Evolutionary conservation across 2,329 filamentous ascomycete genomes (phyloP).

Genomic region (Triangularia setosa): DNA sequence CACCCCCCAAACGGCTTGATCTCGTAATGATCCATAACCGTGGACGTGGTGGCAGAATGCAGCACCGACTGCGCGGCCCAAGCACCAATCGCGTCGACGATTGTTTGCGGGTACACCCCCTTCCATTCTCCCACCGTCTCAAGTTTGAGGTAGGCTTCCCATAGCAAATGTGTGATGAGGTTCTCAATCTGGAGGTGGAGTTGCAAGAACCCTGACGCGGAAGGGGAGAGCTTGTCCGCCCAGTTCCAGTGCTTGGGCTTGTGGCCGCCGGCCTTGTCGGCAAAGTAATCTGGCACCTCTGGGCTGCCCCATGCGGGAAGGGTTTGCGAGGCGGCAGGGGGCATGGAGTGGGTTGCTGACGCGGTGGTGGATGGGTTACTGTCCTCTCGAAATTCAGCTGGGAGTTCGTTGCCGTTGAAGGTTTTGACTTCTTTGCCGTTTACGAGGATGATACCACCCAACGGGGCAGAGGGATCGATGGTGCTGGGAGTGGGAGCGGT

Average conservation of each 20-base stretch:
- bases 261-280: constrained; percentile 33
- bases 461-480: constrained; percentile 32
- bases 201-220: constrained; percentile 28
- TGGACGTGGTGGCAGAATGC: constrained; percentile 33
- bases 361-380: constrained; percentile 24
- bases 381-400: constrained; percentile 15
- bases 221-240: constrained; percentile 29
- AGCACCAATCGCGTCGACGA: constrained; percentile 32
- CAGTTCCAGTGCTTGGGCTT: constrained; percentile 34
- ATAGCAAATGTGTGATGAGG: constrained; percentile 31
- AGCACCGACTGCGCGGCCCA: constrained; percentile 35
- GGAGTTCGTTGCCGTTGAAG: constrained; percentile 30
- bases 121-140: constrained; percentile 29
- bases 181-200: constrained; percentile 33
- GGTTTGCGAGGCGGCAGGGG: constrained; percentile 22
- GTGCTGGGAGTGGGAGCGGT: constrained; percentile 31
- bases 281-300: constrained; percentile 29
- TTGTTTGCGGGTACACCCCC: constrained; percentile 31
- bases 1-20: constrained; percentile 27
- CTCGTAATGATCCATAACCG: constrained; percentile 34
- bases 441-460: constrained; percentile 34
- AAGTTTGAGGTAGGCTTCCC: constrained; percentile 31
- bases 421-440: constrained; percentile 31
- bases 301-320: constrained; percentile 28
- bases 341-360: constrained; percentile 21